Conservation (phyloP, 495 filamentous ascomycete species). For the Aspergillus sclerotiicarbonarius region DNA sequence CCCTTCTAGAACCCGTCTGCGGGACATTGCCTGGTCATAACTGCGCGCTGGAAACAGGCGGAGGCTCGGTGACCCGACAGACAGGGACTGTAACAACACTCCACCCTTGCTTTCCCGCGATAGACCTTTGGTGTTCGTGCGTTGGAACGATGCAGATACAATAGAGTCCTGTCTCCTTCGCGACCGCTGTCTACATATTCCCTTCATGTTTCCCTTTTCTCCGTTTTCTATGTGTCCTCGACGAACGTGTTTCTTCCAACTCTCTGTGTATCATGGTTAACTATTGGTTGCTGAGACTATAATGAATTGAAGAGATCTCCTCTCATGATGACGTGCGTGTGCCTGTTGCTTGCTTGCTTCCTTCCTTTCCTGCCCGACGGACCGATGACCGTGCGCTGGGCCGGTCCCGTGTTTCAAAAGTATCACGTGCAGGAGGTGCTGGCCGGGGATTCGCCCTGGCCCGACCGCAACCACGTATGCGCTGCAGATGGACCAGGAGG, state of each 20-base stretch:
- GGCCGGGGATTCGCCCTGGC: background rate
- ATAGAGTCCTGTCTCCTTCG: slow-evolving; percentile 26
- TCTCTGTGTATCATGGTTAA: slow-evolving; percentile 27
- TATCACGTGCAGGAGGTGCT: background rate
- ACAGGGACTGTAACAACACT: slow-evolving; percentile 45
- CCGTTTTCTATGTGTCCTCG: slow-evolving; percentile 2
- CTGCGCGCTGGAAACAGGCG: slow-evolving; percentile 13
- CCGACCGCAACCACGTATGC: background rate
- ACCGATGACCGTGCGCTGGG: background rate
- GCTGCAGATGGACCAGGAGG: background rate
- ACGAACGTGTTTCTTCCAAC: slow-evolving; percentile 19
- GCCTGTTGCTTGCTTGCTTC: background rate
- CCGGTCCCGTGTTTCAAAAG: slow-evolving; percentile 2
- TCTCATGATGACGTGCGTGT: slow-evolving; percentile 19
- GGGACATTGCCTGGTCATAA: slow-evolving; percentile 10
- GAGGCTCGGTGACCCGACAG: slow-evolving; percentile 24
- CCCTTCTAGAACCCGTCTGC: slow-evolving; percentile 25
- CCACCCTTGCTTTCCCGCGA: slow-evolving; percentile 18
- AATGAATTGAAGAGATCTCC: slow-evolving; percentile 29
- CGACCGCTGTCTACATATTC: slow-evolving; percentile 21
- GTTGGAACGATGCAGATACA: slow-evolving; percentile 22
- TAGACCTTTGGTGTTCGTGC: slow-evolving; percentile 27
- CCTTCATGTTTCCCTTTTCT: slow-evolving; percentile 14
- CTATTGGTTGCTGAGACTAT: slow-evolving; percentile 19
- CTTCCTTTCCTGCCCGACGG: slow-evolving; percentile 1